Conservation (phyloP, 768 basidiomycete species). For the Suillus decipiens region DNA sequence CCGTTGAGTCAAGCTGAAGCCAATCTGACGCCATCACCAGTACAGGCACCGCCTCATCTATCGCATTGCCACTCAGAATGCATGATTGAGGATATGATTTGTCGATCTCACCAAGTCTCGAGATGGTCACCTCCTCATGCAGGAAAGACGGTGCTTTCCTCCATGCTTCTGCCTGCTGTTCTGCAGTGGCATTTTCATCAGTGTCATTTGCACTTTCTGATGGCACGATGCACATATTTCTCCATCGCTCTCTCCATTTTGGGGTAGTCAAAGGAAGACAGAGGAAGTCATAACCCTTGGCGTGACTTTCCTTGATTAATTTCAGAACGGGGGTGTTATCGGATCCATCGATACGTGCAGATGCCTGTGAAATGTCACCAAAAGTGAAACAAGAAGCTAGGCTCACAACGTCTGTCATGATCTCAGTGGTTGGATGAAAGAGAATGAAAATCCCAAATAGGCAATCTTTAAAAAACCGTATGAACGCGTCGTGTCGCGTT, state of each 20-base stretch:
- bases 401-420: conserved; percentile 30
- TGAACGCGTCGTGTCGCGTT: conserved; percentile 6
- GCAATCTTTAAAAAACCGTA: neutral
- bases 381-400: conserved; percentile 30
- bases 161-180: conserved; percentile 83
- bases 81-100: conserved; percentile 18
- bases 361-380: conserved; percentile 43
- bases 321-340: conserved; percentile 52
- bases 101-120: conserved; percentile 59
- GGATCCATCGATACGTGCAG: conserved; percentile 18
- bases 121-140: conserved; percentile 86
- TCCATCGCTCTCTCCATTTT: conserved; percentile 88
- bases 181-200: conserved; percentile 45
- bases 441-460: conserved; percentile 1
- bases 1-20: conserved; percentile 90
- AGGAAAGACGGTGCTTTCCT: conserved; percentile 77
- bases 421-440: neutral
- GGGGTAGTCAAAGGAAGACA: conserved; percentile 89
- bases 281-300: conserved; percentile 73
- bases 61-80: conserved; percentile 18
- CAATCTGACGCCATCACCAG: conserved; percentile 87
- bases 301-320: conserved; percentile 50
- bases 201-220: conserved; percentile 37
- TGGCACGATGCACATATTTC: conserved; percentile 79
- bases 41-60: conserved; percentile 75